Conservation (phyloP, 176 grass and related monocot species). For the Phoenix roebelenii region DNA sequence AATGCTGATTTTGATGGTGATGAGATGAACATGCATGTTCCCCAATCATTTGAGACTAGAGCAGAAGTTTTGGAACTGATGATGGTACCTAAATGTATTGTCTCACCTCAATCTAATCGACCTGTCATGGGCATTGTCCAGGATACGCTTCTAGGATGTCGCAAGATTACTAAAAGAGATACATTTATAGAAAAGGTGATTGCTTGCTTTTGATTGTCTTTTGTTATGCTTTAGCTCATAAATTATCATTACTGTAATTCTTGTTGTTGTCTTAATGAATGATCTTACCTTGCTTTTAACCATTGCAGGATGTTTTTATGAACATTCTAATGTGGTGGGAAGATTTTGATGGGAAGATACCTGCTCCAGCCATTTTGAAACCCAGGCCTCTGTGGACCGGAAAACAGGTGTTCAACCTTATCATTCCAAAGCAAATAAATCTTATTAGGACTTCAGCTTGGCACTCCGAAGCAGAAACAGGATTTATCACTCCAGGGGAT, state of each 20-base stretch:
- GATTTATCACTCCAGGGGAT: slow-evolving; percentile 91
- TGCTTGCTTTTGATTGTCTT: no score
- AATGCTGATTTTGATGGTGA: slow-evolving; percentile 99
- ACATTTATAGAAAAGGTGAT: slow-evolving; percentile 93
- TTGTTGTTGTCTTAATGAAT: no score
- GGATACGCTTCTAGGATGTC: slow-evolving; percentile 77
- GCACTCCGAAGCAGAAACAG: slow-evolving; percentile 68
- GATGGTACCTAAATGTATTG: slow-evolving; percentile 99
- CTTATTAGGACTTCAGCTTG: slow-evolving; percentile 80
- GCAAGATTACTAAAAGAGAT: slow-evolving; percentile 95
- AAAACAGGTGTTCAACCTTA: slow-evolving; percentile 98
- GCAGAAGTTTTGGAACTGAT: slow-evolving; percentile 93
- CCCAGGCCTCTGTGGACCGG: slow-evolving; percentile 95
- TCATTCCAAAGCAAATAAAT: slow-evolving; percentile 97
- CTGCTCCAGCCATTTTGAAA: slow-evolving; percentile 86
- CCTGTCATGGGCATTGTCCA: slow-evolving; percentile 99
- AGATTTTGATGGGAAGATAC: slow-evolving; percentile 95
- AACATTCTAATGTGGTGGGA: slow-evolving; percentile 99
- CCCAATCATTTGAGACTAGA: slow-evolving; percentile 95
- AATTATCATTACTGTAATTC: no score
- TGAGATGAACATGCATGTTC: slow-evolving; percentile 99
- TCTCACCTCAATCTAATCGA: slow-evolving; percentile 86
- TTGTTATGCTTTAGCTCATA: no score
- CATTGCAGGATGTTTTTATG: slow-evolving; percentile 91
- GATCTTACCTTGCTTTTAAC: background rate